Base-by-base conservation (phyloP, 164 flowering plant species). In the Umbellularia californica region DNA sequence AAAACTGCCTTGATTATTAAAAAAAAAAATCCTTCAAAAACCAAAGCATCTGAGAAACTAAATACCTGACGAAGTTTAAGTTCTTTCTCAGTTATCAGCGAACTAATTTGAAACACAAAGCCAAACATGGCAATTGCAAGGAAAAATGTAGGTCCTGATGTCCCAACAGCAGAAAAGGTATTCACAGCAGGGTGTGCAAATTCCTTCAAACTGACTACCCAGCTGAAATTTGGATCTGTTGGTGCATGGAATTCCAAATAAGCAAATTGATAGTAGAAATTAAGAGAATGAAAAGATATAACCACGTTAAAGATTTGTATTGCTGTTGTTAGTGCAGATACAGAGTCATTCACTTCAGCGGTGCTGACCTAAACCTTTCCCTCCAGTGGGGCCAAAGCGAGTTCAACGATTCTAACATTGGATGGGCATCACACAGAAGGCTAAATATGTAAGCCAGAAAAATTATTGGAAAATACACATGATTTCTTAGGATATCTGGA, bases 41-140 rank as follows among this genome's bases (percentile, higher is more conserved):
- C 11, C 47, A 41, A 41, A 41, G 47, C n/a, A 55, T 55, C 60
- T 55, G n/a, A 55, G 14, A 22, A 0, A n/a, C 22, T n/a, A 19
- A 69, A 58, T 81, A 96, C 99, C 98, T 96, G 98, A 17, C 97
- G 96, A 74, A 96, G 98, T 84, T 90, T 96, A 58, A 96, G 97
- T 84, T 96, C 98, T 81, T 90, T 94, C 83, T 96, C 99, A 9
- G 87, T 75, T 25, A 88, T 80, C 85, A 96, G 82, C 64, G 97
- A 79, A 79, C 90, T 85, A 9, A 94, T 85, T 74, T 96, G 98
- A 74, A 94, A 86, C 69, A 92, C 97, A 79, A 92, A 96, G 58
- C 90, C 83, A 79, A 96, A 96, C 97, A 92, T 92, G 60, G 97
- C 91, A 80, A 88, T 81, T 30, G 97, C 97, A 77, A 96, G 93